Base-by-base conservation (phyloP, 129 eudicot species). In the Chrysanthemum lavandulifolium region DNA sequence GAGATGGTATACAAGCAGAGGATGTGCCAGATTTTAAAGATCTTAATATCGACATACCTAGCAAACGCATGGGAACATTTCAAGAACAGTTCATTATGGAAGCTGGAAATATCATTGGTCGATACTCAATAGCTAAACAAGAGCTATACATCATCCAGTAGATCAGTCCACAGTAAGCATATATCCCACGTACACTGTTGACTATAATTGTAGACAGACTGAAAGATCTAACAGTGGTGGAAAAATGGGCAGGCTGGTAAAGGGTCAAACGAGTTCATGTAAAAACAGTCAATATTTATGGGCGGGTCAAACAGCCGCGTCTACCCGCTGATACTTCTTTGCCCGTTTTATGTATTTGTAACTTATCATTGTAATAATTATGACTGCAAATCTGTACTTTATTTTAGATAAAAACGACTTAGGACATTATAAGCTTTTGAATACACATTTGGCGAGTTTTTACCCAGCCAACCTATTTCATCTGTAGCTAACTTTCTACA, bases 1-100 rank as follows among this genome's bases (percentile, higher is more conserved):
- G 98, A 62, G 96, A 93, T 25, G 98, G 98, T 13, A 80, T 90
- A 72, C 92, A 87, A 83, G 98, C 88, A 23, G 98, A 93, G 74
- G 98, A 96, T 13, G 69, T 93, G 65, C 97, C 98, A 0, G 86
- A 86, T 74, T 90, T 93, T 65, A 87, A 86, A 77, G 98, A 93
- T 79, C 85, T 93, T 27, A 80, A 88, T 33, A 86, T 89, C 11
- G 96, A 90, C 71, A 76, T 90, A 72, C 84, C 98, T 5, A 84
- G 85, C 83, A 86, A 84, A 76, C 80, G 96, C 29, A 84, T 87
- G 92, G 98, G 98, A 64, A 87, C 92, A 14, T 93, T 93, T 68
- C 91, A 83, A 79, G 98, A 90, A 81, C 98, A 93, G 78, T 90
- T 93, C 73, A 78, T 87, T 52, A 72, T 93, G 68, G 92, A 93